phyloP scores from a whole-genome alignment of 768 basidiomycete species.

The Boletales sp. region DNA sequence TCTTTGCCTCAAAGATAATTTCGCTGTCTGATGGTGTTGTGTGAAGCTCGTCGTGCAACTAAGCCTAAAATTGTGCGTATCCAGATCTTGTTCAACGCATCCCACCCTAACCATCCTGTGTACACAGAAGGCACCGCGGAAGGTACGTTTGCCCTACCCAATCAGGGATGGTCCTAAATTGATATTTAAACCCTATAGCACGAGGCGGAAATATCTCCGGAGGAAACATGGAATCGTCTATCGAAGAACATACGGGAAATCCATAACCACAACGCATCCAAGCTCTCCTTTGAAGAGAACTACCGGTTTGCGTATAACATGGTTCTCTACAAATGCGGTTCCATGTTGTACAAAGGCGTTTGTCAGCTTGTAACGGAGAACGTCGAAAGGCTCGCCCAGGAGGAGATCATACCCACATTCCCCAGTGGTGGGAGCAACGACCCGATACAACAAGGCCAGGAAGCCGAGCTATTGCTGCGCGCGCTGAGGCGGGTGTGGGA shows the following conservation, averaged over 20 bases:
- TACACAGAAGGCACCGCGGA: slow-evolving; percentile 43
- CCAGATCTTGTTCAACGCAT: slow-evolving; percentile 14
- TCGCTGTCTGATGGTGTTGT: slow-evolving; percentile 9
- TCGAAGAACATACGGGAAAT: slow-evolving; percentile 89
- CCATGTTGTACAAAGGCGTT: slow-evolving; percentile 84
- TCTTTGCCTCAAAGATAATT: neutral
- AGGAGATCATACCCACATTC: slow-evolving; percentile 78
- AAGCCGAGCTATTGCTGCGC: slow-evolving; percentile 83
- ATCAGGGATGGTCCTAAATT: neutral
- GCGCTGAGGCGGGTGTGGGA: slow-evolving; percentile 87
- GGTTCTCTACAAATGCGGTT: slow-evolving; percentile 83
- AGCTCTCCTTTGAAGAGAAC: slow-evolving; percentile 89
- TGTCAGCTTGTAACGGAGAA: slow-evolving; percentile 76
- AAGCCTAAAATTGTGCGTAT: slow-evolving; percentile 42
- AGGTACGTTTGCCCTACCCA: slow-evolving; percentile 32
- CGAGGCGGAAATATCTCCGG: slow-evolving; percentile 69
- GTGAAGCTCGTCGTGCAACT: slow-evolving; percentile 28
- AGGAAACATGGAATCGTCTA: slow-evolving; percentile 81
- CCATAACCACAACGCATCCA: slow-evolving; percentile 87
- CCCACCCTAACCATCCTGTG: slow-evolving; percentile 17
- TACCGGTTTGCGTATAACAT: slow-evolving; percentile 94
- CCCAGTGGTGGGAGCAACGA: slow-evolving; percentile 68
- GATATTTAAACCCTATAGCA: slow-evolving; percentile 43
- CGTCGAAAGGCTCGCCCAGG: slow-evolving; percentile 71
- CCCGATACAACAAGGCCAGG: slow-evolving; percentile 70